Conservation (phyloP, 1,139 yeast species). For the Yamadazyma dushanensis region DNA sequence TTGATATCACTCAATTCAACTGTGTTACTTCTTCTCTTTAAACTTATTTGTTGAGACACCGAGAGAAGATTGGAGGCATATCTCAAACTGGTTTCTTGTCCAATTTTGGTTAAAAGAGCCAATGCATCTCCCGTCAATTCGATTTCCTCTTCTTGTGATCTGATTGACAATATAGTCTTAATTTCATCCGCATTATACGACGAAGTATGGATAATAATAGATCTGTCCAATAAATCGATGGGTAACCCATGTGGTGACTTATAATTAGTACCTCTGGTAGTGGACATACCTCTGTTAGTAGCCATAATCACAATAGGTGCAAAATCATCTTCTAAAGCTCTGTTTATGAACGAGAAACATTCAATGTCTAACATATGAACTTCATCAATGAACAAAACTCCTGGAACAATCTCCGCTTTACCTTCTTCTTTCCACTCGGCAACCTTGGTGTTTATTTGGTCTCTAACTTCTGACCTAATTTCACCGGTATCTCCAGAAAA, state of each 20-base stretch:
- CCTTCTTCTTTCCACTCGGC: slow-evolving; percentile 99
- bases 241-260: slow-evolving; percentile 97
- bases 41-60: slow-evolving; percentile 82
- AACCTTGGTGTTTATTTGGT: slow-evolving; percentile 93
- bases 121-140: slow-evolving; percentile 82
- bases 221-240: slow-evolving; percentile 87
- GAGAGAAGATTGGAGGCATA: slow-evolving; percentile 90
- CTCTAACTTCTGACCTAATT: slow-evolving; percentile 92
- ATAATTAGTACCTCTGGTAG: slow-evolving; percentile 90
- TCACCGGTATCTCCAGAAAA: slow-evolving; percentile 98
- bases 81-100: slow-evolving; percentile 87
- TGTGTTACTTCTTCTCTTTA: slow-evolving; percentile 68
- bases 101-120: slow-evolving; percentile 87
- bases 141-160: slow-evolving; percentile 97
- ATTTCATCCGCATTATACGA: slow-evolving; percentile 80
- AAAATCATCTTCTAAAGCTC: slow-evolving; percentile 95
- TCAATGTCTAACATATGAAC: slow-evolving; percentile 99
- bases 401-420: slow-evolving; percentile 97
- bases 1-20: slow-evolving; percentile 86
- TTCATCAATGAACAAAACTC: slow-evolving; percentile 96
- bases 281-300: slow-evolving; percentile 91
- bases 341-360: slow-evolving; percentile 90
- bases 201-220: slow-evolving; percentile 86
- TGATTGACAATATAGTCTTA: slow-evolving; percentile 77
- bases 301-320: slow-evolving; percentile 99